Percentiles rank a stretch among this genome's conserved stretches.
Conservation (phyloP, 1,284 basidiomycete genomes). For the Boletus mariae region DNA sequence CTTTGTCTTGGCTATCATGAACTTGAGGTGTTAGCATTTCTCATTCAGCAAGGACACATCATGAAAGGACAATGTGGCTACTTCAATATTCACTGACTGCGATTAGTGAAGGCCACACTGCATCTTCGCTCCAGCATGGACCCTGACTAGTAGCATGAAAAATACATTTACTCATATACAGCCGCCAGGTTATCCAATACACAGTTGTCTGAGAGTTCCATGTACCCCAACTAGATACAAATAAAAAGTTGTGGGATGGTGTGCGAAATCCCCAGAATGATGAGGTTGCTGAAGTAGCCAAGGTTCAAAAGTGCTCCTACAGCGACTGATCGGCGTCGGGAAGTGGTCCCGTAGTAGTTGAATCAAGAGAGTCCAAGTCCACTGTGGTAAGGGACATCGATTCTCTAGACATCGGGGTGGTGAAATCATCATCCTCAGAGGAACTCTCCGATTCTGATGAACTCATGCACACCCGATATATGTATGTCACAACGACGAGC, state of each 20-base stretch:
- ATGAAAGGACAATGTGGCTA: too few relatives aligned
- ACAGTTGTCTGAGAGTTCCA: not conserved
- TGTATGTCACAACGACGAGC: not conserved
- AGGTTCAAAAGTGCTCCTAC: not conserved
- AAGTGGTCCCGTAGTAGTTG: not conserved
- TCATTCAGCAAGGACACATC: too few relatives aligned
- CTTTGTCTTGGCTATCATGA: too few relatives aligned
- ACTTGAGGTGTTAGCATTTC: too few relatives aligned
- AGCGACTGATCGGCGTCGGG: not conserved
- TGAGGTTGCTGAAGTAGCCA: not conserved
- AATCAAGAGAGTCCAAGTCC: not conserved
- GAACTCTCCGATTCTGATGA: conserved; percentile 2
- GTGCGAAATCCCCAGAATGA: not conserved
- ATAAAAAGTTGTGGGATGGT: not conserved
- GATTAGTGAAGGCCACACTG: too few relatives aligned
- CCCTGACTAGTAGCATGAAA: not conserved
- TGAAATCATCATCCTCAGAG: conserved; percentile 14
- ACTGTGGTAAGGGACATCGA: not conserved
- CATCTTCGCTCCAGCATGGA: not conserved
- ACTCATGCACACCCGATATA: not conserved
- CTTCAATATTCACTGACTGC: too few relatives aligned
- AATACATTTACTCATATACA: too few relatives aligned
- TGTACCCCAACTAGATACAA: not conserved
- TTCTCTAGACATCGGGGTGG: not conserved
- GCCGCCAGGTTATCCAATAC: not conserved